Percentiles rank a stretch among this genome's conserved stretches.
These are phyloP conservation scores for Aspergillus egyptiacus DNA, from an alignment of 495 filamentous ascomycete genomes.

Conservation along the genomic window DNA sequence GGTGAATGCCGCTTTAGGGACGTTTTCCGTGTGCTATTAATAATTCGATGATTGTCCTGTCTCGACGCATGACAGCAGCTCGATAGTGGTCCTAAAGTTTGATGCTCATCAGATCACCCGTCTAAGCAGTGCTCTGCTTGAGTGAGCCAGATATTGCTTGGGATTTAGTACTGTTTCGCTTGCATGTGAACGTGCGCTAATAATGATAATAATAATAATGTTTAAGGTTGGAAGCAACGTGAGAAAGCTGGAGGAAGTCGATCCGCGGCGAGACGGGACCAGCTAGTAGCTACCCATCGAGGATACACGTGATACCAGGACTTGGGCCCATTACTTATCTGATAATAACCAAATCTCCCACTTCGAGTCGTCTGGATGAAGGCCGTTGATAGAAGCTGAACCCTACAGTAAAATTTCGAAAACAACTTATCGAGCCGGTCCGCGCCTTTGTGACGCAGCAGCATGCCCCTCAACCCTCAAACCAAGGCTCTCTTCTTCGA, in stretches of 20 bases:
- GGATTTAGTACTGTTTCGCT: background rate
- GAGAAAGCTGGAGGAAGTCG: background rate
- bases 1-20: slow-evolving; percentile 2
- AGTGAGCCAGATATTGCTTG: background rate
- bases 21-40: background rate
- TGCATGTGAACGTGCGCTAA: slow-evolving; percentile 8
- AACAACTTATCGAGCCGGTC: background rate
- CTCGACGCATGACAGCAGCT: background rate
- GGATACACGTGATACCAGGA: no score
- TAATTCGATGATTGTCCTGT: background rate
- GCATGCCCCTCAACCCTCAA: slow-evolving; percentile 28
- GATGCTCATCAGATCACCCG: background rate
- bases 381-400: background rate
- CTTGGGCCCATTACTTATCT: no score
- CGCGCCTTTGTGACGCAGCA: background rate
- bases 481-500: slow-evolving; percentile 54
- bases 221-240: slow-evolving; percentile 10
- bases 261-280: background rate
- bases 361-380: background rate
- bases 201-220: no score
- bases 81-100: background rate
- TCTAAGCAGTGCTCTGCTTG: background rate
- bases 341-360: background rate
- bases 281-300: no score
- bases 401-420: background rate